Conservation (phyloP, 2,329 filamentous ascomycete genomes). For the Pseudocercospora fuligena region DNA sequence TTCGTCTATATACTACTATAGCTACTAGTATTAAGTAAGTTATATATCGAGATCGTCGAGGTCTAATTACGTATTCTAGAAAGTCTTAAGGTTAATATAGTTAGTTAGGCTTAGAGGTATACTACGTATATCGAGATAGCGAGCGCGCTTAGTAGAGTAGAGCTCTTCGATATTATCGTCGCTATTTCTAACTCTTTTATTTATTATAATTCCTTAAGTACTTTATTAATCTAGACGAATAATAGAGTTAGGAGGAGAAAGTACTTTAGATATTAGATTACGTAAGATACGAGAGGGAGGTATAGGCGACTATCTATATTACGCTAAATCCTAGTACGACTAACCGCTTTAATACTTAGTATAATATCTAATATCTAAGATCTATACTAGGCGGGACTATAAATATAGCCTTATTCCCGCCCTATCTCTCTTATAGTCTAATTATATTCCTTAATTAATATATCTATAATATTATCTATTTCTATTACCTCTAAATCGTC, state of each 20-base stretch:
- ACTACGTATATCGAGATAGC: not conserved
- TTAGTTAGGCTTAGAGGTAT: not conserved
- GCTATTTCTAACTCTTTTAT: not conserved
- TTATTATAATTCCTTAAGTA: not conserved
- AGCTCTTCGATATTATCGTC: not conserved
- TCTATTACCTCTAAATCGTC: too few species aligned
- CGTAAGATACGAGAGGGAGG: too few species aligned
- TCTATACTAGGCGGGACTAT: too few species aligned
- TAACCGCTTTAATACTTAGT: too few species aligned
- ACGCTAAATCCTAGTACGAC: too few species aligned
- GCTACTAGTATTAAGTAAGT: not conserved
- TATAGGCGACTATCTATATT: too few species aligned
- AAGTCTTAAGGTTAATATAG: not conserved
- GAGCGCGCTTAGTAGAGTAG: not conserved
- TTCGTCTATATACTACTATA: not conserved
- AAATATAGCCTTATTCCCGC: too few species aligned
- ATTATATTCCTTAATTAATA: too few species aligned
- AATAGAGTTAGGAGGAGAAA: not conserved
- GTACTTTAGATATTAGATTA: not conserved
- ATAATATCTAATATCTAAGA: too few species aligned
- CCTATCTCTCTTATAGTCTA: too few species aligned
- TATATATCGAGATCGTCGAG: not conserved
- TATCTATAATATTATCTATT: too few species aligned
- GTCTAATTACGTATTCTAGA: not conserved
- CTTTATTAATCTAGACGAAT: not conserved